A percentile compares a stretch with the other conserved stretches of the same genome.
Conservation (phyloP, 306 rosid species). For the Prunus persica region DNA sequence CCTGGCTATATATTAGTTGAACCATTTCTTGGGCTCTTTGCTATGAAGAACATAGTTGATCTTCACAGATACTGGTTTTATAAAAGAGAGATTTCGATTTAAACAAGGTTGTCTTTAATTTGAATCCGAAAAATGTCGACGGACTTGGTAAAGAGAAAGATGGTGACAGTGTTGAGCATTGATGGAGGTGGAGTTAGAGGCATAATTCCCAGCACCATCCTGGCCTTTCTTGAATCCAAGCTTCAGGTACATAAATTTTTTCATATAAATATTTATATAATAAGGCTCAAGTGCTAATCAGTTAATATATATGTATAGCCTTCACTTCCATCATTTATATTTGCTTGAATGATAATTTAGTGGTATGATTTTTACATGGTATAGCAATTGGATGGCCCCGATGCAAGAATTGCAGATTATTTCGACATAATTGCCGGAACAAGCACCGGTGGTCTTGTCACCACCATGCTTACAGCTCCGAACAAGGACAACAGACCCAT, state of each 20-base stretch:
- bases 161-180: constrained; percentile 44
- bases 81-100: not conserved
- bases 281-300: too few relatives aligned
- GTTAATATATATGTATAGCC: not conserved
- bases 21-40: too few relatives aligned
- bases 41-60: not conserved
- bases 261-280: not conserved
- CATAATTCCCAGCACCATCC: constrained; percentile 33
- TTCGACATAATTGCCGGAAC: constrained; percentile 44
- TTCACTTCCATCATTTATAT: not conserved
- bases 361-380: not conserved
- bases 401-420: constrained; percentile 39
- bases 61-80: not conserved
- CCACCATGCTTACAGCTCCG: constrained; percentile 39
- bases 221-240: constrained; percentile 34
- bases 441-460: constrained; percentile 38
- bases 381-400: constrained; percentile 30
- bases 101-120: not conserved
- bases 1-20: too few relatives aligned
- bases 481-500: constrained; percentile 26
- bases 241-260: constrained; percentile 29
- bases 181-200: constrained; percentile 51
- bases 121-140: not conserved
- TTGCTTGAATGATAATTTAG: not conserved
- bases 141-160: constrained; percentile 12